These are phyloP conservation scores for Phenoliferia sp. DNA, from an alignment of 1,284 basidiomycete genomes.

Conservation along the genomic window DNA sequence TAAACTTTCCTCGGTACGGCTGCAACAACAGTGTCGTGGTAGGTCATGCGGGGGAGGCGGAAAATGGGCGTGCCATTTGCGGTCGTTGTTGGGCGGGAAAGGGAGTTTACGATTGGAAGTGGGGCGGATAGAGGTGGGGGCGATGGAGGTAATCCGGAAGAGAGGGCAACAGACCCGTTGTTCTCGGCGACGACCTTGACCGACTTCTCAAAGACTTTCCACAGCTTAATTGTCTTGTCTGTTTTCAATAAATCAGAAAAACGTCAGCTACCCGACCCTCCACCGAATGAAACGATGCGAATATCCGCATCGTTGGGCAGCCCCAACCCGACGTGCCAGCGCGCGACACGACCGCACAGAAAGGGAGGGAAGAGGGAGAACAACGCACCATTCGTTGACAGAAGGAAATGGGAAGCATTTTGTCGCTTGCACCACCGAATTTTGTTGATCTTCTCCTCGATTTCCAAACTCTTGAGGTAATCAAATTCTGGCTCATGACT, in stretches of 20 bases:
- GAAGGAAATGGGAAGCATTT: constrained; percentile 92
- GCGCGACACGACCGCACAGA: neutral
- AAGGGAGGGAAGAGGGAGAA: constrained; percentile 10
- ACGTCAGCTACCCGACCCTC: neutral
- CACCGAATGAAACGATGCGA: neutral
- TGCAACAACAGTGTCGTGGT: constrained; percentile 96
- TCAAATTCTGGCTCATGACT: constrained; percentile 99
- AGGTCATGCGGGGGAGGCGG: constrained; percentile 79
- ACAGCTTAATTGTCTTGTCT: constrained; percentile 99
- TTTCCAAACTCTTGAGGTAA: constrained; percentile 98
- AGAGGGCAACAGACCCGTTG: constrained; percentile 50
- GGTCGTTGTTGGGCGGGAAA: constrained; percentile 28
- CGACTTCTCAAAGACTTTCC: constrained; percentile 99
- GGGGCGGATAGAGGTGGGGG: constrained; percentile 21
- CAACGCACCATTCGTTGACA: constrained; percentile 93
- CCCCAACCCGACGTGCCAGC: neutral
- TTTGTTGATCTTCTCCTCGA: constrained; percentile 99
- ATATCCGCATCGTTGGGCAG: no score
- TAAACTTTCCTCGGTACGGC: constrained; percentile 98
- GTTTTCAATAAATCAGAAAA: constrained; percentile 12
- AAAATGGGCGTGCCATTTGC: constrained; percentile 48
- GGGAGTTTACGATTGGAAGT: constrained; percentile 42
- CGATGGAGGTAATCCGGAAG: constrained; percentile 20
- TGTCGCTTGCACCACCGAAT: constrained; percentile 99
- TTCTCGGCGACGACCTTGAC: constrained; percentile 95